Evolutionary conservation across 2,329 filamentous ascomycete genomes (phyloP), one percentile per base, ranked within the genome.

Genomic region (Alternaria sp.): DNA sequence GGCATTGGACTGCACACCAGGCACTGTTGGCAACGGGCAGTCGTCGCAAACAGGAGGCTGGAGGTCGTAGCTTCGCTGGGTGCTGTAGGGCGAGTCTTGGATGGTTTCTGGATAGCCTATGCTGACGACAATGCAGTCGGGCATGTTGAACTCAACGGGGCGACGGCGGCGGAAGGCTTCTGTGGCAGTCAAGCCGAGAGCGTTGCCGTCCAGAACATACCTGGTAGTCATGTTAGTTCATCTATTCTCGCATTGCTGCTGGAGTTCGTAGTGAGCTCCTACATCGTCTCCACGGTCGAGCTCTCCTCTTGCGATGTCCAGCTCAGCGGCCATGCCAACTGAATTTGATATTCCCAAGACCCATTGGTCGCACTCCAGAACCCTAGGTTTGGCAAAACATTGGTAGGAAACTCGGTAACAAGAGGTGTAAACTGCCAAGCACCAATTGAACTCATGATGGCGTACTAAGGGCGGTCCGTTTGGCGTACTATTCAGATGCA

Each of bases 1-100:
- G 0, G 81, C 82, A 33, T 81, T 81, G 5, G 81, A 81, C 14
- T 75, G 72, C 0, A 75, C 76, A 10, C 77, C 72, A 0, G 73
- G 70, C 1, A 61, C 45, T 0, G 62, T 55, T 3, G 74, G 73
- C 0, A 68, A 57, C 3, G 68, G 63, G 56, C 72, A 74, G 34
- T 42, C 71, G 5, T 58, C 58, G 58, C 73, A 76, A 3, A 74
- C 72, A 3, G 73, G 73, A 3, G 67, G 65, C 45, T 76, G 73
- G 39, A 64, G 67, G 54, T 76, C 73, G 60, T 69, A 65, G 58
- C 64, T 60, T 36, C 73, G 65, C 4, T 63, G 54, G 2, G 45
- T 54, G 46, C 66, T 69, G 51, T 74, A 76, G 0, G 73, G 73
- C 6, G 72, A 73, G 42, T 74, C 72, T 23, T 67, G 45, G 21